A percentile compares a stretch with the other conserved stretches of the same genome.
These are phyloP conservation scores for Microglena sp. DNA, from an alignment of 139 green algal genomes.

Conservation along the genomic window DNA sequence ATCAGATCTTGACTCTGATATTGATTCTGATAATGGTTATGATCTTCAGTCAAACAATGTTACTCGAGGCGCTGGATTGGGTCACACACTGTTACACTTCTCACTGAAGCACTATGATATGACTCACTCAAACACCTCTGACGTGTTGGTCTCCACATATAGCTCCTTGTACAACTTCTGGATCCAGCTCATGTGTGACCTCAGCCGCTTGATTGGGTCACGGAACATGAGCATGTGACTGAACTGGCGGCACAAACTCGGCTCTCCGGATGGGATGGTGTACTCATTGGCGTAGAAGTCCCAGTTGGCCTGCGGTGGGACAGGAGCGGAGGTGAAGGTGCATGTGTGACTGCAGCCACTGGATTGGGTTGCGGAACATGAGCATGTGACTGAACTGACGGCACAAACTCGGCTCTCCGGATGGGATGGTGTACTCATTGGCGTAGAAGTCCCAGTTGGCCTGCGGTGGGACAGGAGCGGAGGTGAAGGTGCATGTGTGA, in stretches of 20 bases:
- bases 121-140: background rate
- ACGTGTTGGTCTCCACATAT: constrained; percentile 1
- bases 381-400: constrained; percentile 31
- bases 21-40: no score
- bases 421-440: constrained; percentile 27
- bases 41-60: no score
- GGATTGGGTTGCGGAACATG: constrained; percentile 24
- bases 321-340: background rate
- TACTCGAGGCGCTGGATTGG: no score
- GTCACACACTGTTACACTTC: no score
- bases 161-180: constrained; percentile 33
- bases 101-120: background rate
- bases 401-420: constrained; percentile 11
- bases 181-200: constrained; percentile 18
- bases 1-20: no score
- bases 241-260: constrained; percentile 23
- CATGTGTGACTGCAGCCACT: constrained; percentile 12
- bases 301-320: constrained; percentile 3
- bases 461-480: no score
- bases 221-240: constrained; percentile 33
- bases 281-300: constrained; percentile 37
- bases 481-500: no score
- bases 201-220: constrained; percentile 19
- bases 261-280: constrained; percentile 13
- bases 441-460: constrained; percentile 27